Conservation (phyloP, 1,284 basidiomycete species). For the Cystobasidium pallidum region DNA sequence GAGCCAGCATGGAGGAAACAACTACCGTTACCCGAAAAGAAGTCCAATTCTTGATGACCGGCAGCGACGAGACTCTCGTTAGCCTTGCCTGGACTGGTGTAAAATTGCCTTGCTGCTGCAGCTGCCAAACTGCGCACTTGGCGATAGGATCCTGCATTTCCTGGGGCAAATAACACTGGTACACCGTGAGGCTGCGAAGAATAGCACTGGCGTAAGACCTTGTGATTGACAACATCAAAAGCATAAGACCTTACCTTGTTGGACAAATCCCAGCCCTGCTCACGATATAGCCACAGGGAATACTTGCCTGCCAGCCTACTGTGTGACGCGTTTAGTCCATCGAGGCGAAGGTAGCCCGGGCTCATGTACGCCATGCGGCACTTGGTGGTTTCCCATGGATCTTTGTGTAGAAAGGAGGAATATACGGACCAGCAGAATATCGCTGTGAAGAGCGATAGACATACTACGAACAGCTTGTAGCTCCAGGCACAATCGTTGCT, state of each 20-base stretch:
- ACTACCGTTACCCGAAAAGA: conserved; percentile 64
- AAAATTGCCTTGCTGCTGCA: conserved; percentile 80
- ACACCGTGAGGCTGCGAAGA: conserved; percentile 62
- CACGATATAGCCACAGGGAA: conserved; percentile 85
- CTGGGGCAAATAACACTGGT: conserved; percentile 94
- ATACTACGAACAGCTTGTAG: conserved; percentile 2
- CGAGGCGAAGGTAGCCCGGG: conserved; percentile 75
- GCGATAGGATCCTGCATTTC: conserved; percentile 92
- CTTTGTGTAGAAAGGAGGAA: background rate
- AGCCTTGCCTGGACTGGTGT: conserved; percentile 60
- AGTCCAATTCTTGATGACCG: conserved; percentile 64
- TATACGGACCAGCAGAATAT: conserved; percentile 2
- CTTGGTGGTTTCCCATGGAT: conserved; percentile 10
- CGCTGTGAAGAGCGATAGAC: conserved; percentile 2
- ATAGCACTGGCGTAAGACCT: background rate
- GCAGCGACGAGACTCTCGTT: conserved; percentile 55
- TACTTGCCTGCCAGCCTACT: conserved; percentile 69
- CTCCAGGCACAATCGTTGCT: background rate
- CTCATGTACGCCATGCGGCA: conserved; percentile 99
- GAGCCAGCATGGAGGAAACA: too few species aligned
- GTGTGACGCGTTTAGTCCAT: conserved; percentile 58
- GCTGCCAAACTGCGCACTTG: conserved; percentile 95
- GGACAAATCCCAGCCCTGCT: conserved; percentile 75
- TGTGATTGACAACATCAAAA: background rate
- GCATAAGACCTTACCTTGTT: conserved; percentile 1